Conservation (phyloP, 2,329 filamentous ascomycete genomes). For the Cordyceps farinosa region DNA sequence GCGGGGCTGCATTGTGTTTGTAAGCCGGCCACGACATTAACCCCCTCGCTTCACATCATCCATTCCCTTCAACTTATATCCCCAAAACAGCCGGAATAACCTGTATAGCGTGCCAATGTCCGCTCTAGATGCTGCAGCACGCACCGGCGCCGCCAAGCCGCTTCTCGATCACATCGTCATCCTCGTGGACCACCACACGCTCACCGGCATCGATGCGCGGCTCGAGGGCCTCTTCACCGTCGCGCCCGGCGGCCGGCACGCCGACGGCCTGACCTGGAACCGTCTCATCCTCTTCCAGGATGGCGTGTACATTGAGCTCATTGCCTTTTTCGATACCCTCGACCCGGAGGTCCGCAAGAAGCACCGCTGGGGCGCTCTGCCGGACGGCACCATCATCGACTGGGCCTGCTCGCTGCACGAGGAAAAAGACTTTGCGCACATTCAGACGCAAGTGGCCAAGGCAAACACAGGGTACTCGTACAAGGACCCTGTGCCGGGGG, state of each 20-base stretch:
- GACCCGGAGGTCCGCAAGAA: conserved; percentile 37
- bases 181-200: conserved; percentile 50
- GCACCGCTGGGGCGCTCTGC: conserved; percentile 57
- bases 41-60: no score
- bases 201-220: conserved; percentile 46
- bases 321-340: conserved; percentile 53
- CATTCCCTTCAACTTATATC: no score
- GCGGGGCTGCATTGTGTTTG: no score
- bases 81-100: no score
- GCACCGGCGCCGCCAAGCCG: not conserved
- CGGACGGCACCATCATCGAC: conserved; percentile 52
- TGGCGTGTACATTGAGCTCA: conserved; percentile 64
- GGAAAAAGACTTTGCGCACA: conserved; percentile 33
- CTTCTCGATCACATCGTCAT: conserved; percentile 63
- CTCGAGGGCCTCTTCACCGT: conserved; percentile 54
- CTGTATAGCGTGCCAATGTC: not conserved
- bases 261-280: conserved; percentile 59
- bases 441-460: conserved; percentile 36
- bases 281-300: conserved; percentile 60
- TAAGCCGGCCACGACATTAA: no score
- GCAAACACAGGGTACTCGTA: conserved; percentile 41
- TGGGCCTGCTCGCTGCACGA: conserved; percentile 51
- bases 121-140: no score
- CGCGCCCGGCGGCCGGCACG: conserved; percentile 57
- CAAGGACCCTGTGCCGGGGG: conserved; percentile 46